Conservation (phyloP, 2,329 filamentous ascomycete genomes). For the Fusarium haematococcum region DNA sequence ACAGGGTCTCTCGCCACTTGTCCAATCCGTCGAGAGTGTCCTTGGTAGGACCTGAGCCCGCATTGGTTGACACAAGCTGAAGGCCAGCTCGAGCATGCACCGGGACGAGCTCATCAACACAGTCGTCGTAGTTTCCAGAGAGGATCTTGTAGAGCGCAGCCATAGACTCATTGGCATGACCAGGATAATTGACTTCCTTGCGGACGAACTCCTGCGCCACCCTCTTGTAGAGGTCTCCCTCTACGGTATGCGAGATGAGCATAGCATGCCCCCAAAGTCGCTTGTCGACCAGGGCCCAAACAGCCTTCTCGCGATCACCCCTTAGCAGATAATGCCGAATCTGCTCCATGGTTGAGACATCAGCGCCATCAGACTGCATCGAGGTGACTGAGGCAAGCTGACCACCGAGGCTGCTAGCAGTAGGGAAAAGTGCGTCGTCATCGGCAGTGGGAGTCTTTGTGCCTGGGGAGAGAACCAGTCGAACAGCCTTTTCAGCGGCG, state of each 20-base stretch:
- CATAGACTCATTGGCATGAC: slow-evolving; percentile 85
- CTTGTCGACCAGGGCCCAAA: slow-evolving; percentile 93
- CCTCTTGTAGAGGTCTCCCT: slow-evolving; percentile 87
- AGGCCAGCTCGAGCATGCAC: slow-evolving; percentile 91
- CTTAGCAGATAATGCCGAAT: slow-evolving; percentile 79
- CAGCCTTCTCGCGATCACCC: slow-evolving; percentile 89
- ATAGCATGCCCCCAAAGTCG: slow-evolving; percentile 97
- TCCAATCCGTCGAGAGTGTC: slow-evolving; percentile 88
- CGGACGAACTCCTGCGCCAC: slow-evolving; percentile 96
- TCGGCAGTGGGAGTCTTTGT: slow-evolving; percentile 42
- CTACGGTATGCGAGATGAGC: slow-evolving; percentile 83
- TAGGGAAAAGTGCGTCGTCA: slow-evolving; percentile 41
- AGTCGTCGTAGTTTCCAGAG: slow-evolving; percentile 93
- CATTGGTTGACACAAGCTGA: slow-evolving; percentile 85
- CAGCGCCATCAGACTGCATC: slow-evolving; percentile 73
- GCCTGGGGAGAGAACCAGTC: slow-evolving; percentile 77
- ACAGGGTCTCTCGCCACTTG: slow-evolving; percentile 92
- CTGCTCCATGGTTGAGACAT: slow-evolving; percentile 76
- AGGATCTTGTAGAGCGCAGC: slow-evolving; percentile 94
- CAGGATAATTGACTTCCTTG: slow-evolving; percentile 88
- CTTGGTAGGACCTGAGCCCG: slow-evolving; percentile 69
- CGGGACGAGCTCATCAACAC: slow-evolving; percentile 94
- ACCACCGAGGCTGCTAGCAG: slow-evolving; percentile 40
- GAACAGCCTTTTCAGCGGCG: slow-evolving; percentile 78
- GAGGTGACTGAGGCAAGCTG: slow-evolving; percentile 45